A percentile compares a stretch with the other conserved stretches of the same genome.
These are phyloP conservation scores for Sungouiella thailandica DNA, from an alignment of 805 yeast species.

Conservation along the genomic window DNA sequence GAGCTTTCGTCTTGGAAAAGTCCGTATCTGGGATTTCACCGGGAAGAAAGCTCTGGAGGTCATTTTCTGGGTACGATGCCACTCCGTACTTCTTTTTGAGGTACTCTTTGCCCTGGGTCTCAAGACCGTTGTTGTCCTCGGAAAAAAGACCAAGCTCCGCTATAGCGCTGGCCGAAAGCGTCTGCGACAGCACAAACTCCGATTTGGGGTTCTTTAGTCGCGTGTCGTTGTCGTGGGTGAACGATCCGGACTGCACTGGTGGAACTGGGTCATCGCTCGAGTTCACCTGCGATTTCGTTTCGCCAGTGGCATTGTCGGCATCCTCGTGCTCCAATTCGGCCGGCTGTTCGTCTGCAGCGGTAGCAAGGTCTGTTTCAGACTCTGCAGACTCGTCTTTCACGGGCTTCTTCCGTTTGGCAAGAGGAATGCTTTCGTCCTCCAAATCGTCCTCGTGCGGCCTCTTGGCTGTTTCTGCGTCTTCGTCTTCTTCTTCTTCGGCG, in stretches of 20 bases:
- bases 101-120: constrained; percentile 68
- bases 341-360: constrained; percentile 11
- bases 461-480: not conserved
- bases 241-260: constrained; percentile 42
- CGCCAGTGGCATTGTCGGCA: constrained; percentile 1
- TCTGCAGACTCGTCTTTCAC: constrained; percentile 5
- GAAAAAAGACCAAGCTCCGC: constrained; percentile 60
- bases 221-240: constrained; percentile 52
- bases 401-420: constrained; percentile 9
- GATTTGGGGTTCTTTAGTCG: constrained; percentile 65
- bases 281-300: constrained; percentile 11
- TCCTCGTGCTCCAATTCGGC: constrained; percentile 9
- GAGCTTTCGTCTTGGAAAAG: constrained; percentile 68
- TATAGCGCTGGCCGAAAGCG: constrained; percentile 58
- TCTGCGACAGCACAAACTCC: constrained; percentile 68
- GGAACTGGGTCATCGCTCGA: constrained; percentile 35
- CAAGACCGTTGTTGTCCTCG: constrained; percentile 54
- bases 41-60: constrained; percentile 70
- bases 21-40: constrained; percentile 87
- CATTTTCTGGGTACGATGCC: constrained; percentile 80
- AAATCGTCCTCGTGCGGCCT: constrained; percentile 7
- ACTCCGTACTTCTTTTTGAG: constrained; percentile 78
- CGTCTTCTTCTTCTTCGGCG: constrained; percentile 4
- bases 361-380: constrained; percentile 3
- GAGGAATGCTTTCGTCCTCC: constrained; percentile 12